These are phyloP conservation scores for Thermoascus crustaceus DNA, from an alignment of 2,329 filamentous ascomycete genomes.

Conservation along the genomic window DNA sequence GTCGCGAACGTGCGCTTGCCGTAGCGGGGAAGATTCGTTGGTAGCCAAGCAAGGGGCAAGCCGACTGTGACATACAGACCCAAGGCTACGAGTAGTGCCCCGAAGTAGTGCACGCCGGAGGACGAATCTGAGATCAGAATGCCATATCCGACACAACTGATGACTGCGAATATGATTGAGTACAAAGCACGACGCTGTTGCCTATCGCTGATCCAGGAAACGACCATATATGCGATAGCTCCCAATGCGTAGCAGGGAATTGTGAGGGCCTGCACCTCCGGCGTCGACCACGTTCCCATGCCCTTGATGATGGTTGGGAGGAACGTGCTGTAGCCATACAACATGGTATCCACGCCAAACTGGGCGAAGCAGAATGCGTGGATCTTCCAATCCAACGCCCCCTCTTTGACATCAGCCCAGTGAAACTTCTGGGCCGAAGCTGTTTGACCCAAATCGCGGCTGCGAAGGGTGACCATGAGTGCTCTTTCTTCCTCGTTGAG, in stretches of 20 bases:
- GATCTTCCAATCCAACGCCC: constrained; percentile 67
- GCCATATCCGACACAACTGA: constrained; percentile 62
- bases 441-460: constrained; percentile 43
- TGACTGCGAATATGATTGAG: constrained; percentile 51
- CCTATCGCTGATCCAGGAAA: constrained; percentile 60
- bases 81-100: constrained; percentile 66
- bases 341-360: constrained; percentile 67
- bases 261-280: constrained; percentile 65
- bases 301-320: constrained; percentile 69
- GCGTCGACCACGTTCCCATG: constrained; percentile 55
- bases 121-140: constrained; percentile 55
- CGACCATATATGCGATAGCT: constrained; percentile 58
- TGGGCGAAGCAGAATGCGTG: constrained; percentile 62
- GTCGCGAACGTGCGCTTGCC: constrained; percentile 67
- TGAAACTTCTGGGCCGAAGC: constrained; percentile 47
- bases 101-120: constrained; percentile 62
- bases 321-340: constrained; percentile 72
- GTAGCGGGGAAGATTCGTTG: constrained; percentile 64
- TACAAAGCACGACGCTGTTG: constrained; percentile 59
- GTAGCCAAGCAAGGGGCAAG: constrained; percentile 48
- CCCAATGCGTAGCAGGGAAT: constrained; percentile 71
- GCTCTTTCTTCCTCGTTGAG: constrained; percentile 52
- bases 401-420: constrained; percentile 56
- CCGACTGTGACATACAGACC: constrained; percentile 59
- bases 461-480: constrained; percentile 46